These are phyloP conservation scores for Ammopiptanthus mongolicus DNA, from an alignment of 306 rosid species.

Conservation along the genomic window DNA sequence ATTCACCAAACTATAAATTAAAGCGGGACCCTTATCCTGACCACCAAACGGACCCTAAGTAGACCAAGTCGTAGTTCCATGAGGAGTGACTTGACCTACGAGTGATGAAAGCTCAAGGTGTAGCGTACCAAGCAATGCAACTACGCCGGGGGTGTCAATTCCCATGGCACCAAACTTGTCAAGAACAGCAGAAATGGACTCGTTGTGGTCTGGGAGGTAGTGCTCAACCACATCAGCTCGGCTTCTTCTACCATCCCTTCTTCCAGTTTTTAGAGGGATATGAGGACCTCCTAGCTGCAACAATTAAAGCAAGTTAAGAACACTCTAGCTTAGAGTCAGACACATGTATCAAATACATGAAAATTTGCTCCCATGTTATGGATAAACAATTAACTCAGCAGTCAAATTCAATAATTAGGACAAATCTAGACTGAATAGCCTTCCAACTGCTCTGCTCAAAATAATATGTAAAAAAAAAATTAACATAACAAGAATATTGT, in stretches of 20 bases:
- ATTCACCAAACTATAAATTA: too few species aligned
- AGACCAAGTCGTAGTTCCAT: too few species aligned
- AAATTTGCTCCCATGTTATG: not conserved
- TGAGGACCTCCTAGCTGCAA: slow-evolving; percentile 87
- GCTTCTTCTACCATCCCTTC: slow-evolving; percentile 97
- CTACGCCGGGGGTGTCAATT: slow-evolving; percentile 82
- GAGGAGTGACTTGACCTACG: too few species aligned
- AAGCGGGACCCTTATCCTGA: too few species aligned
- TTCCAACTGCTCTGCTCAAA: not conserved
- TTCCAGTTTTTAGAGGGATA: slow-evolving; percentile 83
- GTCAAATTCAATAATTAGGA: not conserved
- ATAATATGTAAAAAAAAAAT: not conserved
- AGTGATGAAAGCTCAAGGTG: not conserved
- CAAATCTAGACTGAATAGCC: not conserved
- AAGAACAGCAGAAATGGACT: slow-evolving; percentile 84
- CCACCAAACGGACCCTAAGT: too few species aligned
- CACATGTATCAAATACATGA: not conserved
- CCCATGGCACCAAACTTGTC: slow-evolving; percentile 81
- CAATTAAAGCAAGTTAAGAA: not conserved
- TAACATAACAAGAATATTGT: not conserved
- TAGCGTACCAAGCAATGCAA: slow-evolving; percentile 73
- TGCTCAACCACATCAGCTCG: slow-evolving; percentile 77
- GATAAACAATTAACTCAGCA: not conserved
- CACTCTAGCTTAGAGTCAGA: too few species aligned
- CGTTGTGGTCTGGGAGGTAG: slow-evolving; percentile 96